Percentiles rank a stretch among this genome's conserved stretches.
Evolutionary conservation across 1,284 basidiomycete species (phyloP).

Genomic region (Neonothopanus nambi): DNA sequence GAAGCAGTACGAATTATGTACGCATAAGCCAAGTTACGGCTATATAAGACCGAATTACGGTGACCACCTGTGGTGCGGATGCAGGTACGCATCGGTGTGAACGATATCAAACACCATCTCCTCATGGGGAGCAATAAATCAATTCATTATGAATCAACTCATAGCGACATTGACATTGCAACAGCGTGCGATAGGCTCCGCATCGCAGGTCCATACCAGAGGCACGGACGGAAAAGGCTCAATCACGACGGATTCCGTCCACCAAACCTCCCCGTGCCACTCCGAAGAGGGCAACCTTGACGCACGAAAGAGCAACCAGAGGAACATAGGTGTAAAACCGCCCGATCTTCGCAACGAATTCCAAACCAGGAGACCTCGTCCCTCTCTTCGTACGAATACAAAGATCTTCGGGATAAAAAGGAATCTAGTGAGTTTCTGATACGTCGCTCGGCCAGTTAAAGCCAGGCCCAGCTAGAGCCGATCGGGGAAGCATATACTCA

Average conservation of each 20-base stretch:
- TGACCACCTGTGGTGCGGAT: no score
- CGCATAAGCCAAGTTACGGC: no score
- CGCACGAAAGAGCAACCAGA: conserved; percentile 18
- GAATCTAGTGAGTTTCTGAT: conserved; percentile 46
- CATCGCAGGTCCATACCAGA: neutral
- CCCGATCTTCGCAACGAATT: conserved; percentile 28
- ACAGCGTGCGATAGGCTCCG: no score
- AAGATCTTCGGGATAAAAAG: conserved; percentile 31
- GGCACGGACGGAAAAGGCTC: neutral
- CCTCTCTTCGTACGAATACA: conserved; percentile 21
- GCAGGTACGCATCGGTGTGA: no score
- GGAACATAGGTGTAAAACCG: conserved; percentile 18
- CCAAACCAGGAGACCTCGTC: conserved; percentile 17
- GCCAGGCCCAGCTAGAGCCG: conserved; percentile 1
- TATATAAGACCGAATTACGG: no score
- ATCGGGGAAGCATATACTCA: neutral
- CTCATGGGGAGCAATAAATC: no score
- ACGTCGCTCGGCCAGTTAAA: conserved; percentile 38
- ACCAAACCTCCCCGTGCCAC: neutral
- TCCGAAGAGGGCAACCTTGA: conserved; percentile 7
- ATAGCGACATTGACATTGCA: no score
- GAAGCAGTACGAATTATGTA: no score
- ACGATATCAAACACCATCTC: no score
- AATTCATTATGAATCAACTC: no score
- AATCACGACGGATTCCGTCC: no score